phyloP scores from a whole-genome alignment of 1,139 yeast genomes.

The Nakaseomyces nivariensis region DNA sequence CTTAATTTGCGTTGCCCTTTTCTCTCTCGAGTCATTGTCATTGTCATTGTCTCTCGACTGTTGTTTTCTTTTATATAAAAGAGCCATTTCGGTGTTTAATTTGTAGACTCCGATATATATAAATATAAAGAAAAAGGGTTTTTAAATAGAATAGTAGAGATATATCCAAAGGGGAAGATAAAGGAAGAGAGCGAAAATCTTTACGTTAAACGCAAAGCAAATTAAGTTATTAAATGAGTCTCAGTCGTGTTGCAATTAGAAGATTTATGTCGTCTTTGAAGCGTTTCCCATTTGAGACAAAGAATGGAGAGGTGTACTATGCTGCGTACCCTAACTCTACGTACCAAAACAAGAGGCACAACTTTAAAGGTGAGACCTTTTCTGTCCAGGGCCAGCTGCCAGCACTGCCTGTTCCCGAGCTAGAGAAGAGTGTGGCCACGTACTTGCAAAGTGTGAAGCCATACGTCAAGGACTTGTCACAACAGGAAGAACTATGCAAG shows the following conservation, averaged over 20 bases:
- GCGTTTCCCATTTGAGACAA: conserved; percentile 18
- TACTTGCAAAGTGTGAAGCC: conserved; percentile 72
- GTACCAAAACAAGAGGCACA: conserved; percentile 17
- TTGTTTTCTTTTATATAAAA: too few relatives aligned
- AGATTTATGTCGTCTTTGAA: conserved; percentile 3
- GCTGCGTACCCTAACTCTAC: conserved; percentile 16
- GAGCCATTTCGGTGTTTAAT: not conserved
- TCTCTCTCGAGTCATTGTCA: too few relatives aligned
- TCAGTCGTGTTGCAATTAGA: not conserved
- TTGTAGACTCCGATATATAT: not conserved
- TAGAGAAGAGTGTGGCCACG: conserved; percentile 58
- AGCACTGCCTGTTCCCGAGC: conserved; percentile 75
- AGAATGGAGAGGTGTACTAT: conserved; percentile 22
- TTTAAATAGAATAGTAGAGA: too few relatives aligned
- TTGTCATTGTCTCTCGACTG: too few relatives aligned
- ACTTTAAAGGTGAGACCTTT: conserved; percentile 57
- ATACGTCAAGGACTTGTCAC: conserved; percentile 44
- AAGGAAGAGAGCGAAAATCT: too few relatives aligned
- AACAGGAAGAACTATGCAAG: conserved; percentile 52
- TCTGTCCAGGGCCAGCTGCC: conserved; percentile 71
- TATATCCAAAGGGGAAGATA: too few relatives aligned
- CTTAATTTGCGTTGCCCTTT: too few relatives aligned
- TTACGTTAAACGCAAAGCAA: too few relatives aligned
- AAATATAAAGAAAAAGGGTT: too few relatives aligned
- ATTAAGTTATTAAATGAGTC: not conserved